Conservation (phyloP, 306 rosid species). For the Lotus japonicus region DNA sequence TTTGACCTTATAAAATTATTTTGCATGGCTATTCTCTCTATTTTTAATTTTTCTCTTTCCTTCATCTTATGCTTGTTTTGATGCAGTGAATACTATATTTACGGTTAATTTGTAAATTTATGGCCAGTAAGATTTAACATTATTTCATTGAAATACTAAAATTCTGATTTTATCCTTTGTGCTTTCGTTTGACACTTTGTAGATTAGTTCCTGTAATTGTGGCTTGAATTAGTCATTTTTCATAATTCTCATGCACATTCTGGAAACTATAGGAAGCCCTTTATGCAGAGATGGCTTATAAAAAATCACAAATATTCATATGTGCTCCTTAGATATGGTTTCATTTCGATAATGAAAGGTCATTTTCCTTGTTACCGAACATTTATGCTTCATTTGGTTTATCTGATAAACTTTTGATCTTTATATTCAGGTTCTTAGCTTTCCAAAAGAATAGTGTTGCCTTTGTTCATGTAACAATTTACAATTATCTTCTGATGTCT, state of each 20-base stretch:
- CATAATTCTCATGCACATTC: background rate
- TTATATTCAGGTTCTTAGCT: background rate
- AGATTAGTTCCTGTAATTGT: background rate
- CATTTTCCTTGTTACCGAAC: background rate
- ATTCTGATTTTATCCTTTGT: background rate
- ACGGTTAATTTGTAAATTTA: background rate
- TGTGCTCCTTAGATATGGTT: background rate
- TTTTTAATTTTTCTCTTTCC: background rate
- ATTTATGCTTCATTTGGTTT: background rate
- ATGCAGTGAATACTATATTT: background rate
- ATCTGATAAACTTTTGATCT: background rate
- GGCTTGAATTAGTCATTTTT: background rate
- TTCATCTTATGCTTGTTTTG: conserved; percentile 10
- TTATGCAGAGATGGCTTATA: background rate
- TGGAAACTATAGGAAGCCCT: conserved; percentile 5
- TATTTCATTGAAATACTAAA: background rate
- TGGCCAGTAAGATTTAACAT: background rate
- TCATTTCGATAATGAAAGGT: background rate
- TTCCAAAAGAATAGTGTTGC: background rate
- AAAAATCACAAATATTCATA: background rate
- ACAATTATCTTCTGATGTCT: background rate
- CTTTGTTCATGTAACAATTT: background rate
- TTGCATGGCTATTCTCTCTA: background rate
- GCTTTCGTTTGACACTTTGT: background rate
- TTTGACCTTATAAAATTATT: background rate